Evolutionary conservation across 352 stramenopile species (phyloP).

Genomic region (Phytopythium delawarense): DNA sequence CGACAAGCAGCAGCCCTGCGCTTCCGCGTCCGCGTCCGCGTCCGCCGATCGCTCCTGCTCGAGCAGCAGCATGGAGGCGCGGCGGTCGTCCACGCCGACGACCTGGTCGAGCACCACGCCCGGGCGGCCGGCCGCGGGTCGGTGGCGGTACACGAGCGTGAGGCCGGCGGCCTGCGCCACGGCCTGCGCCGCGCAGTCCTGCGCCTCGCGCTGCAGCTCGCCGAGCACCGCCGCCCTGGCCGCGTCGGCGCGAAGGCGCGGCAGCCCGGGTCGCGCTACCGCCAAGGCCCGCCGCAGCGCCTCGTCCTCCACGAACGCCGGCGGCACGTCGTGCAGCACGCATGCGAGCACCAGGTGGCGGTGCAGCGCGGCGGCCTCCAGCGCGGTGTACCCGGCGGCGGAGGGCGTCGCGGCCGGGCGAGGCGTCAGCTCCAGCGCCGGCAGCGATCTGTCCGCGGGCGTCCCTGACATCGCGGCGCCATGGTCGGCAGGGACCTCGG

Average conservation of each 20-base stretch:
- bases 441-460: too few relatives aligned
- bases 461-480: not conserved
- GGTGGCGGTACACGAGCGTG: conserved; percentile 22
- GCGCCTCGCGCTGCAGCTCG: conserved; percentile 13
- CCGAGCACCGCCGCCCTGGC: conserved; percentile 18
- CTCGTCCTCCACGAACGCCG: conserved; percentile 34
- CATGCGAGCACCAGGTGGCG: conserved; percentile 41
- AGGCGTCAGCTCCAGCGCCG: not conserved
- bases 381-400: not conserved
- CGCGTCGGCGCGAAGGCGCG: conserved; percentile 12
- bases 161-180: conserved; percentile 19
- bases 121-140: not conserved
- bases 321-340: conserved; percentile 29
- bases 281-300: conserved; percentile 28
- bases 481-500: not conserved
- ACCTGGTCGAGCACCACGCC: conserved; percentile 14
- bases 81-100: conserved; percentile 17
- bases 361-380: conserved; percentile 17
- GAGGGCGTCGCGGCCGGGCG: too few relatives aligned
- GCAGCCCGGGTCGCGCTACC: conserved; percentile 21
- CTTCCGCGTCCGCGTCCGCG: not conserved
- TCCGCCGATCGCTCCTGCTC: conserved; percentile 6
- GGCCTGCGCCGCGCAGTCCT: conserved; percentile 7
- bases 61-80: conserved; percentile 17
- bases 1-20: conserved; percentile 9